Conservation (phyloP, 2,329 filamentous ascomycete species). For the Bipolaris gigantea region DNA sequence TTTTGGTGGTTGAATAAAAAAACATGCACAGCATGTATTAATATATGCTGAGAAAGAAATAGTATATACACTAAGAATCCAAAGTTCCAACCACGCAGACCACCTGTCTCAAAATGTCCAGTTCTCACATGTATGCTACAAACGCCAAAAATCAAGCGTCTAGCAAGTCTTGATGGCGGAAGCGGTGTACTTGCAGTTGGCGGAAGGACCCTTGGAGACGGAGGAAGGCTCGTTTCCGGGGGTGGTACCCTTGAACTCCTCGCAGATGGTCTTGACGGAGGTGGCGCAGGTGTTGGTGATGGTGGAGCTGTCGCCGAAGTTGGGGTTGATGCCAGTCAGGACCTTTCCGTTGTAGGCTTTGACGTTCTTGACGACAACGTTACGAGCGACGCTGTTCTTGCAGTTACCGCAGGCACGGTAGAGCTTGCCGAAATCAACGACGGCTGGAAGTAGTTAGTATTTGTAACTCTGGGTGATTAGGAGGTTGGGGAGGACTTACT, state of each 20-base stretch:
- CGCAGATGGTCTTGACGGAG: constrained; percentile 38
- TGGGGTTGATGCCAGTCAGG: constrained; percentile 56
- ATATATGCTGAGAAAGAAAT: constrained; percentile 1
- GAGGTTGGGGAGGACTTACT: constrained; percentile 27
- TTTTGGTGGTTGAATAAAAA: constrained; percentile 1
- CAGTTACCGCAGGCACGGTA: constrained; percentile 54
- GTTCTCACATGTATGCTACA: too few species aligned
- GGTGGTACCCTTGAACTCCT: constrained; percentile 40
- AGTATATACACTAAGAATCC: constrained; percentile 26
- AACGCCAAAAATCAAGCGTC: background rate
- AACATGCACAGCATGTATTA: constrained; percentile 18
- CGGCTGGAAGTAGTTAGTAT: constrained; percentile 25
- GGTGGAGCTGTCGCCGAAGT: constrained; percentile 55
- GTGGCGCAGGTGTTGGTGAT: constrained; percentile 42
- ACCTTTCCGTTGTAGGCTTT: constrained; percentile 49
- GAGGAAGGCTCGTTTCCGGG: constrained; percentile 36
- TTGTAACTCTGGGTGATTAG: constrained; percentile 43
- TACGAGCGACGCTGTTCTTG: constrained; percentile 52
- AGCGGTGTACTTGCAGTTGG: constrained; percentile 38
- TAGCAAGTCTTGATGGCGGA: constrained; percentile 39
- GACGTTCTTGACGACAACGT: constrained; percentile 51
- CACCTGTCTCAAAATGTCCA: too few species aligned
- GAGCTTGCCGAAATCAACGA: constrained; percentile 46
- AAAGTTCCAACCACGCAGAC: constrained; percentile 1
- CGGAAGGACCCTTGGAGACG: constrained; percentile 34